A percentile compares a stretch with the other conserved stretches of the same genome.
Conservation (phyloP, 495 filamentous ascomycete species). For the Xylaria flabelliformis region DNA sequence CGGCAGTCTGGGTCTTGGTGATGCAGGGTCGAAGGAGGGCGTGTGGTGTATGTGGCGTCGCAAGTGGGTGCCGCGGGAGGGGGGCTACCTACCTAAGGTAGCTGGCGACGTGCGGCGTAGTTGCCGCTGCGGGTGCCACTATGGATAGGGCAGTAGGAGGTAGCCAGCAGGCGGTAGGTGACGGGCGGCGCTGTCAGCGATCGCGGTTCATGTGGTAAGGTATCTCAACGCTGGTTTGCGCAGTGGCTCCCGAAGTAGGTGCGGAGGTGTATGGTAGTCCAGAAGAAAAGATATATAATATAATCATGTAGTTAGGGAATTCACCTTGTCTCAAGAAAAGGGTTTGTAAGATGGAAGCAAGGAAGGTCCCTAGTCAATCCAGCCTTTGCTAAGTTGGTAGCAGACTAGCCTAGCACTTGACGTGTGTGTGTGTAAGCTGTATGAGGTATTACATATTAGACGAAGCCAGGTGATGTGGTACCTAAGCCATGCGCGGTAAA, state of each 20-base stretch:
- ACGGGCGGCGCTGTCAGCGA: neutral
- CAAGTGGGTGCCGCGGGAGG: neutral
- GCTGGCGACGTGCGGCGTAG: neutral
- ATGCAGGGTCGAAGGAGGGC: constrained; percentile 19
- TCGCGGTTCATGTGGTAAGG: neutral
- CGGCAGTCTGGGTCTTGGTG: neutral
- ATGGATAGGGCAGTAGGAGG: neutral
- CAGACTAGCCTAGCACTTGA: neutral
- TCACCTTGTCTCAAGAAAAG: neutral
- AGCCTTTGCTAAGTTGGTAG: neutral
- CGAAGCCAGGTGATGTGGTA: constrained; percentile 4
- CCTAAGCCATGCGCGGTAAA: constrained; percentile 12
- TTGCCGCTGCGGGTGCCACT: neutral
- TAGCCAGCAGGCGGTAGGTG: neutral
- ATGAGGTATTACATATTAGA: constrained; percentile 1
- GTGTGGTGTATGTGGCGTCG: neutral
- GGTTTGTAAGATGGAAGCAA: neutral
- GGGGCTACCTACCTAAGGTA: no score
- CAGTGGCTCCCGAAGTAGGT: neutral
- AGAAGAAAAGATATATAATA: neutral
- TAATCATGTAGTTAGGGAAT: neutral
- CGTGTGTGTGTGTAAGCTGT: neutral
- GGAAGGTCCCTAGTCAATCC: neutral
- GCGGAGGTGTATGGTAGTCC: neutral
- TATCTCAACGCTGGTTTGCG: neutral